These are phyloP conservation scores for Lachancea mirantina DNA, from an alignment of 805 yeast species.

Conservation along the genomic window DNA sequence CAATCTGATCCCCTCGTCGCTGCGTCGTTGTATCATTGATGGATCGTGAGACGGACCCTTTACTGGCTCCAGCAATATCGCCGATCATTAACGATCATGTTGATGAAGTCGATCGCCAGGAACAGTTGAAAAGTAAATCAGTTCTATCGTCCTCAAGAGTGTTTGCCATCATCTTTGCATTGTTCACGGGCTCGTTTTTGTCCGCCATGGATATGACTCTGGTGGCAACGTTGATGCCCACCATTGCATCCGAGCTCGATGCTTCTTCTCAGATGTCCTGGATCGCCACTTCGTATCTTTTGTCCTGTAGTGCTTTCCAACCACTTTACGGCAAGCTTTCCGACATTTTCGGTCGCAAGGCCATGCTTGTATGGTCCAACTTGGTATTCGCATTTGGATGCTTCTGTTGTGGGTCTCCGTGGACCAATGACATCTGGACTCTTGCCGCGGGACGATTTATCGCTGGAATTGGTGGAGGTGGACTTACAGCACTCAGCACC, in stretches of 20 bases:
- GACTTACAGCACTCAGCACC: constrained; percentile 34
- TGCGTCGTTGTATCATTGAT: too few species aligned
- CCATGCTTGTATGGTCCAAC: constrained; percentile 33
- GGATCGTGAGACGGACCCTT: constrained; percentile 2
- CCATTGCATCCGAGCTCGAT: constrained; percentile 57
- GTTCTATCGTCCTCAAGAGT: too few species aligned
- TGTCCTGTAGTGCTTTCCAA: constrained; percentile 37
- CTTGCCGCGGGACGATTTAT: constrained; percentile 33
- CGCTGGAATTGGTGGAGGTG: constrained; percentile 40
- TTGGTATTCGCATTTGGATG: constrained; percentile 32
- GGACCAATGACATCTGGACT: constrained; percentile 24
- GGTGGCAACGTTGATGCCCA: constrained; percentile 54
- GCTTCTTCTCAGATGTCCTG: constrained; percentile 53
- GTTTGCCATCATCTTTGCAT: constrained; percentile 31
- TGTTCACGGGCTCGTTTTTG: constrained; percentile 41
- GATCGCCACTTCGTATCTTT: constrained; percentile 37
- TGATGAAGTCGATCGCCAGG: too few species aligned
- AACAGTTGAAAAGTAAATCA: too few species aligned
- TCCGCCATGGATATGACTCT: constrained; percentile 60
- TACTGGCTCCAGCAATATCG: not conserved
- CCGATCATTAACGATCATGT: too few species aligned
- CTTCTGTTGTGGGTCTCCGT: constrained; percentile 29
- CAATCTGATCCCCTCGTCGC: too few species aligned
- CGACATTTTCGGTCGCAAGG: constrained; percentile 34
- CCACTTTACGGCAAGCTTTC: constrained; percentile 37